phyloP scores from a whole-genome alignment of 2,329 filamentous ascomycete genomes.

The Biscogniauxia sp. region DNA sequence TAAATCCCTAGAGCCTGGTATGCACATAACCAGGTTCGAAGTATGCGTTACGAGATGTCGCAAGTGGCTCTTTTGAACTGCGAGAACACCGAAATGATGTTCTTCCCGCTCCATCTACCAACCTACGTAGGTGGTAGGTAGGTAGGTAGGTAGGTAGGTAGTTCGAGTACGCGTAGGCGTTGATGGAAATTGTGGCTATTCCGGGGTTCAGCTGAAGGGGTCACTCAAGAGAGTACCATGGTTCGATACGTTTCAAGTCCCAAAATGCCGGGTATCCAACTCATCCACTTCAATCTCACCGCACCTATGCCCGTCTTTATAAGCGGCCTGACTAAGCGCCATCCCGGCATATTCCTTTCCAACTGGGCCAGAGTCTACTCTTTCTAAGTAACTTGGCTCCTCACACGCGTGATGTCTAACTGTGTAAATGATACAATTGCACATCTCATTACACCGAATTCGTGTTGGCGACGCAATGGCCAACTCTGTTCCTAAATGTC shows the following conservation, averaged over 20 bases:
- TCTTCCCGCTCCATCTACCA: neutral
- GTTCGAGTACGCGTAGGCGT: neutral
- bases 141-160: neutral
- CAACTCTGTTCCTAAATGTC: neutral
- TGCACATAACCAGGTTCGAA: neutral
- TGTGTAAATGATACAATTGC: neutral
- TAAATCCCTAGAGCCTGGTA: neutral
- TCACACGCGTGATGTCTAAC: neutral
- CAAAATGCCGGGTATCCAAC: neutral
- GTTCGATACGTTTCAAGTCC: neutral
- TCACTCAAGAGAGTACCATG: neutral
- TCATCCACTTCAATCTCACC: neutral
- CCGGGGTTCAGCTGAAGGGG: neutral
- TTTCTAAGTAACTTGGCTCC: neutral
- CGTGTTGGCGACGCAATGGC: neutral
- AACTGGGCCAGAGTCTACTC: neutral
- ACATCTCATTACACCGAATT: neutral
- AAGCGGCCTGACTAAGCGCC: neutral
- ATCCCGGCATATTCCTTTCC: neutral
- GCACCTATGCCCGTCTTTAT: neutral
- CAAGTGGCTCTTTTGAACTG: neutral
- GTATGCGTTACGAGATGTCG: neutral
- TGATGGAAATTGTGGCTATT: neutral
- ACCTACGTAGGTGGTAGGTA: too few species aligned
- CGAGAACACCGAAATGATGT: neutral